phyloP scores from a whole-genome alignment of 257 asterid genomes.

The Scutellaria barbata region DNA sequence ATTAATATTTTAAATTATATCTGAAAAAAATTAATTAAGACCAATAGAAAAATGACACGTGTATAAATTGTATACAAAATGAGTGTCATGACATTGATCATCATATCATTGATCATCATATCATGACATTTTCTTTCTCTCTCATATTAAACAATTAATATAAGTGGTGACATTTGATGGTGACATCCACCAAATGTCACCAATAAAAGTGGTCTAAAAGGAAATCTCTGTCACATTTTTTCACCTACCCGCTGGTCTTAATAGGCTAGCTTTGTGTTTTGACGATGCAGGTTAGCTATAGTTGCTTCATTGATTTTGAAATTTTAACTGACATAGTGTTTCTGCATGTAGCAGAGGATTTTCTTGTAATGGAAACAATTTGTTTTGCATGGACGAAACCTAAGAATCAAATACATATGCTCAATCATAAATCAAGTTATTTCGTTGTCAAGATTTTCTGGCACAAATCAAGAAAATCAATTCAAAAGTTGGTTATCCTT shows the following conservation, averaged over 20 bases:
- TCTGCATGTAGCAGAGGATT: constrained; percentile 21
- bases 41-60: no score
- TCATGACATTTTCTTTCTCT: no score
- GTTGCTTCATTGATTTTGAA: background rate
- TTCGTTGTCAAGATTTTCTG: background rate
- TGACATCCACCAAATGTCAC: no score
- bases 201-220: no score
- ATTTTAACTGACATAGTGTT: background rate
- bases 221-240: background rate
- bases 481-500: background rate
- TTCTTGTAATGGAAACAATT: constrained; percentile 6
- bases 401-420: background rate
- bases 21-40: no score
- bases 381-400: constrained; percentile 11
- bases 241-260: constrained; percentile 1
- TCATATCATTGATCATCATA: no score
- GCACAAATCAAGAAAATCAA: background rate
- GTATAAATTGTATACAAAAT: no score
- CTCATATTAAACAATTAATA: no score
- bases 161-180: no score
- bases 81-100: no score
- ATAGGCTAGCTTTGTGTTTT: constrained; percentile 20
- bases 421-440: background rate
- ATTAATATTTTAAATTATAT: no score
- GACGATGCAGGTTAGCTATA: constrained; percentile 42